Base-by-base conservation (phyloP, 148 eudicot genomes). In the Nepenthes mirabilis region DNA sequence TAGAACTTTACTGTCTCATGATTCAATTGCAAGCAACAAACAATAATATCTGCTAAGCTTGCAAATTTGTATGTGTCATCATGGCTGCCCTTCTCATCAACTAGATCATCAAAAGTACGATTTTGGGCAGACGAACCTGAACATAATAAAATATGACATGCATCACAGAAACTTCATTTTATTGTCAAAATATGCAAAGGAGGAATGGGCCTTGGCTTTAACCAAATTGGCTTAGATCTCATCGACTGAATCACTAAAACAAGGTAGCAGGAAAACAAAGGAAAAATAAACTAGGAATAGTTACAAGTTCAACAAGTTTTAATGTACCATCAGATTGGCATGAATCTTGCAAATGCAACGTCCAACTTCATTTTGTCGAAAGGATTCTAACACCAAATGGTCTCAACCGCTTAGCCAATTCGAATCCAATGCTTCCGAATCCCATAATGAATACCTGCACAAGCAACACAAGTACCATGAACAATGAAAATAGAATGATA, bases 291-390 rank as follows among this genome's bases (percentile, higher is more conserved):
- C 7, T 40, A 40, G 3, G 7, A 40, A 3, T 40, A 3, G 43
- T 40, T 40, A 40, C 43, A 40, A 40, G 43, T 40, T 40, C 3
- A 3, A 40, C 3, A 40, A 40, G 43, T 33, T 45, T 37, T 58
- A 37, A 65, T 48, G n/a, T 59, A 86, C 91, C 90, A 58, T 74
- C 65, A 7, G 34, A 1, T 35, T 68, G 64, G 67, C 65, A 34
- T 43, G 72, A 59, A 35, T 55, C 65, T 35, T 66, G 65, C 62
- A 55, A 23, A 70, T 52, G 34, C 6, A 79, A 65, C 40, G 69
- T 48, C 99, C 99, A 94, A 65, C 82, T 86, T 61, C 97, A 82
- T 76, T 89, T 94, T 57, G 99, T 94, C 52, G 99, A 95, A 70
- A 84, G 72, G 63, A 94, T 80, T 72, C 69, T 82, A 36, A 94